These are phyloP conservation scores for Suhomyces yuchorum DNA, from an alignment of 1,139 yeast species.

Conservation along the genomic window DNA sequence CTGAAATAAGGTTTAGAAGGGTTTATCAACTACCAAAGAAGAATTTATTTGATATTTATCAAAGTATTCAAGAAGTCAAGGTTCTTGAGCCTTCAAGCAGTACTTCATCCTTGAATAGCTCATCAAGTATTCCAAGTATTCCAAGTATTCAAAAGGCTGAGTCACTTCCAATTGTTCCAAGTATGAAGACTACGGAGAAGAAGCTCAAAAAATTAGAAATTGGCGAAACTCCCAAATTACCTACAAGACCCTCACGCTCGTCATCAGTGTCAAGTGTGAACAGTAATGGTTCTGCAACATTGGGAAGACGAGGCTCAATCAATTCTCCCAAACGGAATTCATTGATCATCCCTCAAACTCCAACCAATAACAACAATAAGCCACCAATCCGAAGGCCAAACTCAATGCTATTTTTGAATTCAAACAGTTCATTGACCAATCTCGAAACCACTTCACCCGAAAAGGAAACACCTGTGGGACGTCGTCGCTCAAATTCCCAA, in stretches of 20 bases:
- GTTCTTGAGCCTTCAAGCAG: slow-evolving; percentile 4
- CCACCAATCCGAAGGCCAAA: slow-evolving; percentile 26
- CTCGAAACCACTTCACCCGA: slow-evolving; percentile 14
- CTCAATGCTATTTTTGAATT: slow-evolving; percentile 31
- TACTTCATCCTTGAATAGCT: slow-evolving; percentile 3
- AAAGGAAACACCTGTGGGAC: slow-evolving; percentile 19
- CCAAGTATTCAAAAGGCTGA: slow-evolving; percentile 1
- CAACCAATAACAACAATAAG: background rate
- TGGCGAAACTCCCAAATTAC: slow-evolving; percentile 16
- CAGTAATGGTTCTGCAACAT: slow-evolving; percentile 17
- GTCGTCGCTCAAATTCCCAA: slow-evolving; percentile 45
- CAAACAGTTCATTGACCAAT: slow-evolving; percentile 25
- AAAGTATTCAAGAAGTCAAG: slow-evolving; percentile 15
- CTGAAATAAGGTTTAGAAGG: slow-evolving; percentile 42
- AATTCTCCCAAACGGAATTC: slow-evolving; percentile 26
- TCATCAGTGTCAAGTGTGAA: slow-evolving; percentile 22
- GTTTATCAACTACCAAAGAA: slow-evolving; percentile 34
- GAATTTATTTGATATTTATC: slow-evolving; percentile 25
- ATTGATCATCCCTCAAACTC: slow-evolving; percentile 14
- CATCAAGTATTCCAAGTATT: background rate
- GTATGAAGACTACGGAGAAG: slow-evolving; percentile 15
- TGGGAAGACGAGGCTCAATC: slow-evolving; percentile 22
- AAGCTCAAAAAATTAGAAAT: slow-evolving; percentile 22
- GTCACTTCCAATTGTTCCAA: background rate
- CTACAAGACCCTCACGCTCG: slow-evolving; percentile 25